phyloP scores from a whole-genome alignment of 345 rosid species.

The Fremontodendron californicum region DNA sequence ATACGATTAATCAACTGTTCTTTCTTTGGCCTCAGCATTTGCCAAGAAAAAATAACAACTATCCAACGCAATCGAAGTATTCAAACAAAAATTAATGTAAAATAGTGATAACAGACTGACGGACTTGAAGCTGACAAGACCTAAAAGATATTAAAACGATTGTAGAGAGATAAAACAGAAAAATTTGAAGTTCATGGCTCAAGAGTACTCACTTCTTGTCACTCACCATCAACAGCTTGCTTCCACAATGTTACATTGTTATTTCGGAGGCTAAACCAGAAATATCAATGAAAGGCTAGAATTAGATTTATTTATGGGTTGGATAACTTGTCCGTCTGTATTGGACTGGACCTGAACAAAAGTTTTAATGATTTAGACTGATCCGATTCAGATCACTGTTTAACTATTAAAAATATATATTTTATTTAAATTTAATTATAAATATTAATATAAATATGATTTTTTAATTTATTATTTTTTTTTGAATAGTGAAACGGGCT shows the following conservation, averaged over 20 bases:
- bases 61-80: neutral
- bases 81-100: neutral
- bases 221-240: slow-evolving; percentile 52
- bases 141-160: neutral
- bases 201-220: slow-evolving; percentile 49
- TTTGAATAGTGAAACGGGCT: too few species aligned
- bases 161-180: neutral
- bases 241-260: slow-evolving; percentile 55
- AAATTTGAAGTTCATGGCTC: slow-evolving; percentile 33
- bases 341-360: too few species aligned
- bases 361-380: too few species aligned
- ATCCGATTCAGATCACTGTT: too few species aligned
- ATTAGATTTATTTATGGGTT: too few species aligned
- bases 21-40: neutral
- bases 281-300: too few species aligned
- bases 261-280: too few species aligned
- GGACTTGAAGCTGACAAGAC: neutral
- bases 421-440: too few species aligned
- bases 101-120: neutral
- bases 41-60: neutral
- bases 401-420: too few species aligned
- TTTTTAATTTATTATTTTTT: too few species aligned
- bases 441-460: too few species aligned
- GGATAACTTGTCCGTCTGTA: too few species aligned
- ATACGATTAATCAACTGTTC: neutral